Evolutionary conservation across 2,329 filamentous ascomycete genomes (phyloP).

Genomic region (Fusarium annulatum): DNA sequence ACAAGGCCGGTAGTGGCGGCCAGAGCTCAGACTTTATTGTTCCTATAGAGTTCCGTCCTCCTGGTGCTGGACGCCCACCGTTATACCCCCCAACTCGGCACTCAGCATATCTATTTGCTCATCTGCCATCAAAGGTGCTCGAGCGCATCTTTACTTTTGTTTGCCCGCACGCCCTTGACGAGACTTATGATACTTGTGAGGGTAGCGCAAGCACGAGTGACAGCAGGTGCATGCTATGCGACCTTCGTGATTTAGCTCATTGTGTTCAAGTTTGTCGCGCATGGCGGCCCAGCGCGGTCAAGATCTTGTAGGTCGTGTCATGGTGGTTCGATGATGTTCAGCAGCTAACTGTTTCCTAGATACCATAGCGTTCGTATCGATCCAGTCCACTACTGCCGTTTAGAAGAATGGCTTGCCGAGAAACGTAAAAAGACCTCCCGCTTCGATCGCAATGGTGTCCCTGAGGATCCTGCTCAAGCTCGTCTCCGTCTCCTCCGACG

Average conservation of each 20-base stretch:
- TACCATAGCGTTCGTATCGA: slow-evolving; percentile 94
- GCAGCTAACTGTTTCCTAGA: slow-evolving; percentile 57
- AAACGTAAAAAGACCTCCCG: slow-evolving; percentile 79
- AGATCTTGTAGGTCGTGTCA: slow-evolving; percentile 67
- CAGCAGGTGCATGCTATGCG: slow-evolving; percentile 91
- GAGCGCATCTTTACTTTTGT: slow-evolving; percentile 82
- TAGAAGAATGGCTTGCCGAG: slow-evolving; percentile 83
- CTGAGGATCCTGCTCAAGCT: slow-evolving; percentile 80
- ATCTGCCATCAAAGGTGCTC: slow-evolving; percentile 76
- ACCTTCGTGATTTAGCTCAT: slow-evolving; percentile 86
- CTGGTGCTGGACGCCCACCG: slow-evolving; percentile 40
- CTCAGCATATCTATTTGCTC: slow-evolving; percentile 58
- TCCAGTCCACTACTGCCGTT: slow-evolving; percentile 91
- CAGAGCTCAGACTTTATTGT: slow-evolving; percentile 40
- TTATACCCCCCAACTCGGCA: slow-evolving; percentile 52
- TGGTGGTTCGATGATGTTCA: not conserved
- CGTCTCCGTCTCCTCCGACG: slow-evolving; percentile 83
- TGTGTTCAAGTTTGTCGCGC: slow-evolving; percentile 78
- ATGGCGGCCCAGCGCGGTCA: slow-evolving; percentile 70
- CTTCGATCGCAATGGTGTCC: slow-evolving; percentile 80
- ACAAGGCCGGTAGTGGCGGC: slow-evolving; percentile 41
- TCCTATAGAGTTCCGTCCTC: slow-evolving; percentile 47
- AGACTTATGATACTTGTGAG: slow-evolving; percentile 85
- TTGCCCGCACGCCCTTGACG: slow-evolving; percentile 84
- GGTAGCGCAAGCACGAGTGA: slow-evolving; percentile 72